Evolutionary conservation across 768 basidiomycete species (phyloP).

Genomic region (Coprinopsis strossmayeri): DNA sequence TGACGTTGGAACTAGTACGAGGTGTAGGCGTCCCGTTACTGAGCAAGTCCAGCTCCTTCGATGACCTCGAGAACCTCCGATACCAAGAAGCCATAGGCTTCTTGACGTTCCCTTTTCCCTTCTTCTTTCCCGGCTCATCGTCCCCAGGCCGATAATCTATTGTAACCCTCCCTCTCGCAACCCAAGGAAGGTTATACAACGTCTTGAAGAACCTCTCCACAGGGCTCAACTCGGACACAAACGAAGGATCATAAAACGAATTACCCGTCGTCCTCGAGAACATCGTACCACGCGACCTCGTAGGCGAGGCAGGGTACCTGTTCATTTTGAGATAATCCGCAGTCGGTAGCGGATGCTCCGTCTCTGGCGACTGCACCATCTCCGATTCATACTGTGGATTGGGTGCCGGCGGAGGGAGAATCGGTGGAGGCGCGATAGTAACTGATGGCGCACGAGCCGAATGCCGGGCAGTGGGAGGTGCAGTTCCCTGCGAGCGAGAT

Average conservation of each 20-base stretch:
- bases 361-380: constrained; percentile 24
- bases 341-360: constrained; percentile 25
- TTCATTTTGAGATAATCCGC: constrained; percentile 35
- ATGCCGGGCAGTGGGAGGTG: too few relatives aligned
- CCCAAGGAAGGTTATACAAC: constrained; percentile 41
- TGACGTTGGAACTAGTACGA: constrained; percentile 16
- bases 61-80: constrained; percentile 16
- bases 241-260: constrained; percentile 28
- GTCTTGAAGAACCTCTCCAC: constrained; percentile 35
- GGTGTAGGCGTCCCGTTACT: constrained; percentile 23
- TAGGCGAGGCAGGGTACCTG: constrained; percentile 17
- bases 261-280: constrained; percentile 16
- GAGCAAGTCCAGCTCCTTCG: constrained; percentile 25
- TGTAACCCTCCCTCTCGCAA: constrained; percentile 36
- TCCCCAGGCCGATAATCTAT: constrained; percentile 36
- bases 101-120: constrained; percentile 12
- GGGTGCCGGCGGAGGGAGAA: too few relatives aligned
- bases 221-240: constrained; percentile 29
- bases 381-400: too few relatives aligned
- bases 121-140: constrained; percentile 13
- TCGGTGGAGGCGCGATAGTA: constrained; percentile 12
- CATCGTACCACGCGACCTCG: constrained; percentile 12
- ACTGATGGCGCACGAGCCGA: too few relatives aligned
- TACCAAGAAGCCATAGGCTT: constrained; percentile 31
- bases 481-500: too few relatives aligned